Base-by-base conservation (phyloP, 1,139 yeast species). In the Debaryomyces fabryi region DNA sequence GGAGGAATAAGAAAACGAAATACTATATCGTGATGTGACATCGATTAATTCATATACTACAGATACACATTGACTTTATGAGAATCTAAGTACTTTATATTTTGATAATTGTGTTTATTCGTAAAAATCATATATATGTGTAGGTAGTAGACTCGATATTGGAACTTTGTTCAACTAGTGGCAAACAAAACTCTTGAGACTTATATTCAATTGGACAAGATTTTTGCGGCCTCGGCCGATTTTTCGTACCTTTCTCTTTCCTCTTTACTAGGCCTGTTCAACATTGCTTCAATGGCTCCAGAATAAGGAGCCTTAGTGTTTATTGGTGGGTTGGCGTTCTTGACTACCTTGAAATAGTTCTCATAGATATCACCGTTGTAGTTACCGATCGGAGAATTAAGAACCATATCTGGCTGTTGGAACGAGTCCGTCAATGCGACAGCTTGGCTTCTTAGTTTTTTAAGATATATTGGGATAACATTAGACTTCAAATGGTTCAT, bases 321-420 rank as follows among this genome's bases (percentile, higher is more conserved):
- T 36, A 46, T 49, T 39, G 76, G 74, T 35, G 78, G 77, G 56
- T 74, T 73, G 52, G 58, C 59, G 12, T 51, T 52, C 62, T 74
- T 72, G 48, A 75, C 75, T 35, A 62, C 60, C 37, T 60, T 64
- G 60, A 72, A 74, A 65, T 73, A 75, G 61, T 76, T 75, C 55
- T 74, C 79, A 56, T 76, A 76, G 52, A 76, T 63, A 59, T 76
- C 69, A 53, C 81, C 81, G 50, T 74, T 75, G 56, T 68, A 74
- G 47, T 62, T 65, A 51, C 79, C 81, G 52, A 76, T 67, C 45
- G 70, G 64, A 6, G 81, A 71, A 62, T 75, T 73, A 51, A 76
- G 61, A 58, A 71, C 56, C 70, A 69, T 72, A 58, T 76, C 81
- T 27, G 77, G 64, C 52, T 64, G 68, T 57, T 74, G 77, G 77